Evolutionary conservation across 805 yeast genomes (phyloP), one percentile per base, ranked within the genome.

Genomic region (Metschnikowia similis): DNA sequence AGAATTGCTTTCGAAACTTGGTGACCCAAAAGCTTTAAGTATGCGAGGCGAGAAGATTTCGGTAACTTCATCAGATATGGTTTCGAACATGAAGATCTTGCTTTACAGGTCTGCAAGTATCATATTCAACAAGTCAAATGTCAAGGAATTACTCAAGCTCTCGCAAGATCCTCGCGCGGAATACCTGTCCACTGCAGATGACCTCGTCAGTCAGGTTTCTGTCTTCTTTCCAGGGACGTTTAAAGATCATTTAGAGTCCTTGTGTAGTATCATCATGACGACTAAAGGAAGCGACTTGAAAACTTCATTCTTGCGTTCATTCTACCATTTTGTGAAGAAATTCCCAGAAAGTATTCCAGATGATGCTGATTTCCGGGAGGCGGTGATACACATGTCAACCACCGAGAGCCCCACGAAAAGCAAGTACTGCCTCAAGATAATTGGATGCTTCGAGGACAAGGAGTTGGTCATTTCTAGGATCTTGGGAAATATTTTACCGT

Each of bases 101-200:
- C 58, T 87, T 34, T 83, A 81, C 56, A 74, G 96, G 54, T 65
- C 85, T 0, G 76, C 91, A 0, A 72, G 79, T 31, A 65, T 85
- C 3, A 61, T 84, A 21, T 85, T 77, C 65, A 90, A 89, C 67
- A 77, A 79, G 57, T 79, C 88, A 17, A 86, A 82, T 58, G 71
- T 89, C 16, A 65, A 77, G 0, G 72, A 79, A 14, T 66, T 87
- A 4, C 65, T 87, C n/a, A 73, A 67, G 16, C 58, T 72, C 34
- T 67, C 80, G 6, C 74, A 71, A 48, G 71, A 77, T 45, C 44
- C 64, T 2, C 47, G 56, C 6, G 60, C 64, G 41, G 56, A 64
- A 10, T 59, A 69, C 56, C 55, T 60, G 37, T 45, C 64, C 6
- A 55, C 66, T 28, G 76, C 90, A 0, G 79, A 81, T 48, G 80